Base-by-base conservation (phyloP, 257 asterid species). In the Galeopsis tetrahit region DNA sequence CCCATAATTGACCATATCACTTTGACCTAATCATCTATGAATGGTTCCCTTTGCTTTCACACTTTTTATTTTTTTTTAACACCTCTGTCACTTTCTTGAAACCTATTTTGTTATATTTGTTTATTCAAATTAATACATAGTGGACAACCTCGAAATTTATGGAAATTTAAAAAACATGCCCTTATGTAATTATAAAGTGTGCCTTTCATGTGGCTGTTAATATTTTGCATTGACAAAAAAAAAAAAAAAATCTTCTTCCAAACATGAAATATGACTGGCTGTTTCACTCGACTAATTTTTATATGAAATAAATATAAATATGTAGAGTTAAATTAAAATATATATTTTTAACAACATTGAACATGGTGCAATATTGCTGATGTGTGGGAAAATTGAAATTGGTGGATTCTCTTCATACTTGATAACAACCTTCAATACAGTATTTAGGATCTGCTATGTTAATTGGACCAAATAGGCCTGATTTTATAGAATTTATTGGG, bases 1-100 rank as follows among this genome's bases (percentile, higher is more conserved):
- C 75, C 38, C 69, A 58, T 32, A 69, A 67, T 63, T 74, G 60
- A 61, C 73, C 73, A 40, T 36, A 33, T 79, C 71, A 11, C 2
- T 34, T 34, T 63, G 10, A 73, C 8, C 43, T 57, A 34, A 66
- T 35, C 17, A 33, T 28, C 11, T 14, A 53, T 10, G 17, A 31
- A 38, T 2, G 42, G 11, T 55, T 70, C 21, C 36, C 6, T 39
- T 66, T 40, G 11, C 21, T n/a, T 34, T 6, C 33, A 39, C 56
- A 10, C 48, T 21, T 42, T 14, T 15, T 4, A 3, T 5, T 13
- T 35, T 59, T 17, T 40, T 44, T 10, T 44, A 46, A n/a, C 7
- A 13, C 6, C 4, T 17, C 7, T 33, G 62, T 67, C 62, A 34
- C 68, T 43, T 70, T 52, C 64, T 53, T 69, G 55, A 38, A 33